Conservation (phyloP, 495 filamentous ascomycete genomes). For the Haplographium delicatum region DNA sequence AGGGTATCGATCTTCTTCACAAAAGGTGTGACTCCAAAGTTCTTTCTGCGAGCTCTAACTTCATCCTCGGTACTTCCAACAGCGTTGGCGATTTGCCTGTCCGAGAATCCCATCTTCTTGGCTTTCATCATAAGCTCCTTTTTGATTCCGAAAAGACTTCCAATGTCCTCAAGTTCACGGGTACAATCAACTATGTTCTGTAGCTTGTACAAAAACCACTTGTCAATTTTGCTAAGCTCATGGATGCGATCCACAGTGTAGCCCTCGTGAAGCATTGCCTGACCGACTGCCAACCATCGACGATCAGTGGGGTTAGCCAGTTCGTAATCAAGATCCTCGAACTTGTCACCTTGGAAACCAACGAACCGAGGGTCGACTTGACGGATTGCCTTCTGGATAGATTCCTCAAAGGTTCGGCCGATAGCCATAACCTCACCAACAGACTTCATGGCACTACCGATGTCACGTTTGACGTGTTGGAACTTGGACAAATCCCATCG, state of each 20-base stretch:
- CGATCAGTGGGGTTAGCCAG: conserved; percentile 90
- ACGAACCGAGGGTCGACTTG: conserved; percentile 90
- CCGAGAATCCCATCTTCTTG: conserved; percentile 97
- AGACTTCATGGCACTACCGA: conserved; percentile 96
- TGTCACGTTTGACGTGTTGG: conserved; percentile 96
- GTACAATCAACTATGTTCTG: conserved; percentile 91
- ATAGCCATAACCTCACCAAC: conserved; percentile 99
- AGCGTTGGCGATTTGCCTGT: conserved; percentile 87
- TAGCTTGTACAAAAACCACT: conserved; percentile 97
- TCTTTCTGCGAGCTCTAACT: conserved; percentile 76
- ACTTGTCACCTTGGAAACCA: conserved; percentile 93
- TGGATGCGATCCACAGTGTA: conserved; percentile 89
- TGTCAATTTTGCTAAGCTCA: conserved; percentile 92
- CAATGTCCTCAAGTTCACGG: conserved; percentile 79
- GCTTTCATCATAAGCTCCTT: conserved; percentile 81
- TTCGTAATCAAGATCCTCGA: conserved; percentile 85
- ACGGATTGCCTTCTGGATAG: conserved; percentile 97
- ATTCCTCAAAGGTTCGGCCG: conserved; percentile 95
- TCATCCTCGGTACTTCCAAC: conserved; percentile 83
- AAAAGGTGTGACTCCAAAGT: conserved; percentile 81
- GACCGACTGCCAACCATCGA: conserved; percentile 93
- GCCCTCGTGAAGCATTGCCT: conserved; percentile 94
- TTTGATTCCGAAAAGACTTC: conserved; percentile 78
- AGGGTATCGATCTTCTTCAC: conserved; percentile 94
- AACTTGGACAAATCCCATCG: conserved; percentile 98